phyloP scores from a whole-genome alignment of 805 yeast species.

The Priceomyces medius region DNA sequence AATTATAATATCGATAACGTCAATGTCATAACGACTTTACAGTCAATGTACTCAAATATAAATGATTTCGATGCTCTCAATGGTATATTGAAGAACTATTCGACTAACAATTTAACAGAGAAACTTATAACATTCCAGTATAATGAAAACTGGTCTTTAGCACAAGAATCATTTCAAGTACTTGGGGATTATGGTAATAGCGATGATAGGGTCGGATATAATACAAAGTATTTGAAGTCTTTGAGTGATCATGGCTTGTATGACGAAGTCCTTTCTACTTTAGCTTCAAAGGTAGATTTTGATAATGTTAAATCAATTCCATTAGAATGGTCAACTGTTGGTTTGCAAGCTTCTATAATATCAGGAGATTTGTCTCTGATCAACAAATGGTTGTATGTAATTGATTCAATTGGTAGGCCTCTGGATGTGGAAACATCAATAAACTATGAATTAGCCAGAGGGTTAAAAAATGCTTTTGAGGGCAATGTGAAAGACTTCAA shows the following conservation, averaged over 20 bases:
- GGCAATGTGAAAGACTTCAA: constrained; percentile 33
- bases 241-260: constrained; percentile 75
- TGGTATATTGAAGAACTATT: constrained; percentile 75
- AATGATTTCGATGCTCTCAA: constrained; percentile 89
- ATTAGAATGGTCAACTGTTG: constrained; percentile 63
- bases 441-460: constrained; percentile 65
- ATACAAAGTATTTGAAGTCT: constrained; percentile 63
- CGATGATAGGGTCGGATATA: constrained; percentile 31
- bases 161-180: constrained; percentile 79
- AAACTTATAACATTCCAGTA: constrained; percentile 79
- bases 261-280: constrained; percentile 57
- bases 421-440: constrained; percentile 53
- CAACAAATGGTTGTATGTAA: constrained; percentile 55
- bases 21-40: constrained; percentile 52
- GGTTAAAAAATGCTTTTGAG: constrained; percentile 46
- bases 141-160: constrained; percentile 81
- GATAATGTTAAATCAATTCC: constrained; percentile 30
- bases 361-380: constrained; percentile 55
- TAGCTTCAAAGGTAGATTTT: constrained; percentile 35
- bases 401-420: constrained; percentile 45
- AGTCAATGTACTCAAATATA: constrained; percentile 78
- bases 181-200: constrained; percentile 43
- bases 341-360: constrained; percentile 71
- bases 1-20: constrained; percentile 28
- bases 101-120: constrained; percentile 68